A percentile compares a stretch with the other conserved stretches of the same genome.
Conservation (phyloP, 1,284 basidiomycete genomes). For the Puccinia hordei region DNA sequence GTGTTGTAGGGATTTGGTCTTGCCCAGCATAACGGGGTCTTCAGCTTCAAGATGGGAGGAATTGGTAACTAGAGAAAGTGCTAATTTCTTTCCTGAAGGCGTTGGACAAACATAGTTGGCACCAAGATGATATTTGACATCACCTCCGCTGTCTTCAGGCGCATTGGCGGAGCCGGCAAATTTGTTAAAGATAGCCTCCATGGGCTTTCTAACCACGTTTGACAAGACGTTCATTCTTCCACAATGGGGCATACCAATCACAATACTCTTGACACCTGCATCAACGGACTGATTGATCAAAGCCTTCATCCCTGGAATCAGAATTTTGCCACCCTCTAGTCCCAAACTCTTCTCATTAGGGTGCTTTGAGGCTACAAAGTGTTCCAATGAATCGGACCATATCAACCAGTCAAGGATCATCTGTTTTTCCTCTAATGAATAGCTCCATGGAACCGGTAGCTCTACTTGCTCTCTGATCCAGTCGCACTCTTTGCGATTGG, state of each 20-base stretch:
- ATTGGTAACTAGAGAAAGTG: conserved; percentile 95
- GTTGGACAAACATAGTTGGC: conserved; percentile 99
- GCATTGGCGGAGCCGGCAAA: conserved; percentile 75
- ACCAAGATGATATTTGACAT: conserved; percentile 98
- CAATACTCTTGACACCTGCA: conserved; percentile 89
- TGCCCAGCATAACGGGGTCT: conserved; percentile 95
- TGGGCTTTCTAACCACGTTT: conserved; percentile 97
- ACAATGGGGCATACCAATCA: conserved; percentile 99
- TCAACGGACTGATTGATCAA: conserved; percentile 98
- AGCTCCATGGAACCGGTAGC: conserved; percentile 96
- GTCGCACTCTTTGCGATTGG: conserved; percentile 97
- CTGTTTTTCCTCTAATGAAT: conserved; percentile 95
- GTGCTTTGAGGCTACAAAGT: conserved; percentile 97
- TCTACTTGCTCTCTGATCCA: conserved; percentile 98
- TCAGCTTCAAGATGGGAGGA: conserved; percentile 97
- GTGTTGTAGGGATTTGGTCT: conserved; percentile 94
- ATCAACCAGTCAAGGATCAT: conserved; percentile 98
- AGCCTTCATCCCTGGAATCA: conserved; percentile 99
- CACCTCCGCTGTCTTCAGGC: conserved; percentile 82
- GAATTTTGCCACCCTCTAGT: conserved; percentile 94
- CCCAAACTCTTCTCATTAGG: conserved; percentile 99
- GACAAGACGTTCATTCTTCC: conserved; percentile 96
- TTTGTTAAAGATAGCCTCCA: conserved; percentile 97
- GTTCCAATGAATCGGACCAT: conserved; percentile 99
- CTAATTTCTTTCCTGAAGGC: conserved; percentile 95